These are phyloP conservation scores for Suillus hirtellus DNA, from an alignment of 768 basidiomycete species.

Conservation along the genomic window DNA sequence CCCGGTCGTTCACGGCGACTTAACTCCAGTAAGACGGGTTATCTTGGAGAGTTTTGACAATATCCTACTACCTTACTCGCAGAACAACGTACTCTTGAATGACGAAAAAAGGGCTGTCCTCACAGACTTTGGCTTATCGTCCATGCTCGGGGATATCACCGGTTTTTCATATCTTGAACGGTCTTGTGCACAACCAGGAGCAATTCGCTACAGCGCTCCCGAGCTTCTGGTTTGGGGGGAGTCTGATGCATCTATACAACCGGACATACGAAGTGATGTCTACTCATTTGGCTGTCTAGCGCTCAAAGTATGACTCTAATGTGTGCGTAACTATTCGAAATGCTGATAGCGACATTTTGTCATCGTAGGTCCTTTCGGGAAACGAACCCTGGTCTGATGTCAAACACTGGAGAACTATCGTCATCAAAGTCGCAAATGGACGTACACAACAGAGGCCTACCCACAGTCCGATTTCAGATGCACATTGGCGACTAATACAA, in stretches of 20 bases:
- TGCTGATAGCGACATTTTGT: not conserved
- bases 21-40: not conserved
- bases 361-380: conserved; percentile 6
- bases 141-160: conserved; percentile 33
- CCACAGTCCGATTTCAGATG: not conserved
- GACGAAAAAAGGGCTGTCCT: conserved; percentile 39
- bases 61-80: not conserved
- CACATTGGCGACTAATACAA: conserved; percentile 1
- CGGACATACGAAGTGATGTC: conserved; percentile 2
- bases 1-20: conserved; percentile 3
- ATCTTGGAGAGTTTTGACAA: not conserved
- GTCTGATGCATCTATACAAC: not conserved
- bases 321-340: not conserved
- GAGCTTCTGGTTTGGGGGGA: conserved; percentile 31
- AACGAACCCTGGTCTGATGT: conserved; percentile 5
- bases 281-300: conserved; percentile 30
- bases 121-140: conserved; percentile 47
- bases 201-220: conserved; percentile 45
- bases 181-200: conserved; percentile 27
- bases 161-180: conserved; percentile 33
- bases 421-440: not conserved
- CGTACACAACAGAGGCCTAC: not conserved
- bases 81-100: conserved; percentile 45
- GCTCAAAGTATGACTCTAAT: conserved; percentile 1
- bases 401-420: not conserved